Percentiles rank a stretch among this genome's conserved stretches.
Conservation (phyloP, 768 basidiomycete genomes). For the Suillus alpinus region DNA sequence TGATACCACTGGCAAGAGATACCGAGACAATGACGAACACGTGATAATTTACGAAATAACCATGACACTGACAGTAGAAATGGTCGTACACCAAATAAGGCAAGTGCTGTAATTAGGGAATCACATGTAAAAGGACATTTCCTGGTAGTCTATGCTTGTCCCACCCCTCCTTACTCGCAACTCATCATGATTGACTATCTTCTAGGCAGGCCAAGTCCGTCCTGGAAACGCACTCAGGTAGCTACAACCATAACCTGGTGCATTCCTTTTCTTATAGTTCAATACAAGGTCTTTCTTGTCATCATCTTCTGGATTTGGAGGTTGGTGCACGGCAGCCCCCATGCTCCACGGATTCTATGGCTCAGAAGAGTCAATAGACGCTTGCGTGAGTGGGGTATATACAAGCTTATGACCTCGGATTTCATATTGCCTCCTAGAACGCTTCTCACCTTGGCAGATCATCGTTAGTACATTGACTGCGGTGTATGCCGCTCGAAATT, state of each 20-base stretch:
- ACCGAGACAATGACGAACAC: slow-evolving; percentile 2
- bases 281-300: slow-evolving; percentile 77
- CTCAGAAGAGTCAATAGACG: slow-evolving; percentile 54
- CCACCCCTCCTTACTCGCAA: slow-evolving; percentile 1
- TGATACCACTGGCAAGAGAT: no score
- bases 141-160: neutral
- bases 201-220: slow-evolving; percentile 79
- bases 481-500: slow-evolving; percentile 79
- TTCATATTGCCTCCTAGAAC: slow-evolving; percentile 39
- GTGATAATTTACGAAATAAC: neutral
- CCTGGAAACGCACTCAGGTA: slow-evolving; percentile 89
- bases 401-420: neutral
- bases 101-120: slow-evolving; percentile 12
- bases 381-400: slow-evolving; percentile 46
- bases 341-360: slow-evolving; percentile 68
- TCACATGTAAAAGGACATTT: slow-evolving; percentile 31
- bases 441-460: slow-evolving; percentile 96
- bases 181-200: slow-evolving; percentile 88
- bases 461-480: slow-evolving; percentile 81
- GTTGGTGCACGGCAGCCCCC: slow-evolving; percentile 60
- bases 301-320: slow-evolving; percentile 90
- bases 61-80: neutral
- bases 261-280: slow-evolving; percentile 1
- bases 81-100: slow-evolving; percentile 19
- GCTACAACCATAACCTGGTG: slow-evolving; percentile 9